Conservation (phyloP, 164 flowering plant genomes). For the Umbilicus rupestris region DNA sequence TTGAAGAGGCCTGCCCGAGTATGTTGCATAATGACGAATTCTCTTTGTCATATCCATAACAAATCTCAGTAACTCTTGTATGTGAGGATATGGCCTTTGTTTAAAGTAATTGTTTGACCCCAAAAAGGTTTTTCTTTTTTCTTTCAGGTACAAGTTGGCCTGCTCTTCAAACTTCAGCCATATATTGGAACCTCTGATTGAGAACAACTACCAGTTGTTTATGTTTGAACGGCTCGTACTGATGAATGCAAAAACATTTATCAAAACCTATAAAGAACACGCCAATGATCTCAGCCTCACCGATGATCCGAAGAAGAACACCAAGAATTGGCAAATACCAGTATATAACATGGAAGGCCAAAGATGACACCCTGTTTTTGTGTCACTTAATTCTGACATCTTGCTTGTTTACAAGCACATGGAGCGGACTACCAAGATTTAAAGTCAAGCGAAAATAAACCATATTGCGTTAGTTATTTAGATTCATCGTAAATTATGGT, state of each 20-base stretch:
- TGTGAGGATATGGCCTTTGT: background rate
- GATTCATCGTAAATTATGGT: too few species aligned
- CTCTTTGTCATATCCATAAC: too few species aligned
- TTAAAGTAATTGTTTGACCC: background rate
- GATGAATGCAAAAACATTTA: slow-evolving; percentile 73
- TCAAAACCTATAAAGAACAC: slow-evolving; percentile 69
- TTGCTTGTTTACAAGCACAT: background rate
- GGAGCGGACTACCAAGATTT: background rate
- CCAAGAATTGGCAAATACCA: slow-evolving; percentile 80
- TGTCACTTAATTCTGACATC: background rate
- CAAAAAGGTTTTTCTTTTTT: background rate
- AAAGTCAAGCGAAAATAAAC: background rate
- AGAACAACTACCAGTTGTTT: slow-evolving; percentile 89
- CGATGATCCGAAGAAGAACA: slow-evolving; percentile 91
- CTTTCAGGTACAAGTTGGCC: slow-evolving; percentile 81
- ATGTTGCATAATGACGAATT: too few species aligned
- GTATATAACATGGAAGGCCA: slow-evolving; percentile 54
- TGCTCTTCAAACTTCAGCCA: slow-evolving; percentile 77
- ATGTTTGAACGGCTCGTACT: slow-evolving; percentile 84
- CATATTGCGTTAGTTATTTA: background rate
- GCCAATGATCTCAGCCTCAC: slow-evolving; percentile 73
- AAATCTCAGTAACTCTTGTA: background rate
- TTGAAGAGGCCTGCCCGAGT: too few species aligned
- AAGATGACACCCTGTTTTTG: slow-evolving; percentile 2
- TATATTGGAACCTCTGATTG: slow-evolving; percentile 66